Evolutionary conservation across 192 early-diverging fungal genomes (phyloP).

Genomic region (Gaertneriomyces sp.): DNA sequence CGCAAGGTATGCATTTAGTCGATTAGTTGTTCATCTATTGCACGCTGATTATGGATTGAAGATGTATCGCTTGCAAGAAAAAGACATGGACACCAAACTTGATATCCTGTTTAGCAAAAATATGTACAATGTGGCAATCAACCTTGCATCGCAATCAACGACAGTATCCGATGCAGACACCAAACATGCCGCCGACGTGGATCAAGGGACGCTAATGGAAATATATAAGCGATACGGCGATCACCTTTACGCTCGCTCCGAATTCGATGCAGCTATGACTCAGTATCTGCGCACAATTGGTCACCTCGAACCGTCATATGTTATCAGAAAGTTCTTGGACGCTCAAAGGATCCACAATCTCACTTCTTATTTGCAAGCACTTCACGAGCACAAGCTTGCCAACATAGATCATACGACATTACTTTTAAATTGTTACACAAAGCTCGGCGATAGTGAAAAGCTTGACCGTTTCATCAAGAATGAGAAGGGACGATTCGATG

Average conservation of each 20-base stretch:
- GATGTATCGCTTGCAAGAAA: conserved; percentile 81
- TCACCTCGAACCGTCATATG: conserved; percentile 90
- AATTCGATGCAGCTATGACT: conserved; percentile 85
- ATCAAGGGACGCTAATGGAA: conserved; percentile 78
- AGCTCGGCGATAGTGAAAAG: conserved; percentile 80
- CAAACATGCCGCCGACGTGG: conserved; percentile 47
- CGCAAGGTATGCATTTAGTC: conserved; percentile 52
- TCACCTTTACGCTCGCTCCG: conserved; percentile 72
- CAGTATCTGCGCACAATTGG: conserved; percentile 92
- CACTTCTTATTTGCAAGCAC: conserved; percentile 81
- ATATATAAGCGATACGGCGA: conserved; percentile 94
- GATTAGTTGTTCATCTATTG: conserved; percentile 4
- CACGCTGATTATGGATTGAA: conserved; percentile 20
- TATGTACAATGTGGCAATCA: conserved; percentile 84
- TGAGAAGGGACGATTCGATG: conserved; percentile 67
- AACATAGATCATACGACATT: conserved; percentile 95
- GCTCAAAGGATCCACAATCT: conserved; percentile 90
- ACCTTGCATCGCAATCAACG: conserved; percentile 50
- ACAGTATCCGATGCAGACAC: not conserved
- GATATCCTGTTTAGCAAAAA: conserved; percentile 88
- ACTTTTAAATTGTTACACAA: conserved; percentile 96
- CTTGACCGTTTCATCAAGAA: conserved; percentile 84
- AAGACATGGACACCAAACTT: conserved; percentile 79
- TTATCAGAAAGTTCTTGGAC: conserved; percentile 95
- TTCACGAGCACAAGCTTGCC: conserved; percentile 82